Conservation (phyloP, 2,329 filamentous ascomycete species). For the Alternaria incomplexa region DNA sequence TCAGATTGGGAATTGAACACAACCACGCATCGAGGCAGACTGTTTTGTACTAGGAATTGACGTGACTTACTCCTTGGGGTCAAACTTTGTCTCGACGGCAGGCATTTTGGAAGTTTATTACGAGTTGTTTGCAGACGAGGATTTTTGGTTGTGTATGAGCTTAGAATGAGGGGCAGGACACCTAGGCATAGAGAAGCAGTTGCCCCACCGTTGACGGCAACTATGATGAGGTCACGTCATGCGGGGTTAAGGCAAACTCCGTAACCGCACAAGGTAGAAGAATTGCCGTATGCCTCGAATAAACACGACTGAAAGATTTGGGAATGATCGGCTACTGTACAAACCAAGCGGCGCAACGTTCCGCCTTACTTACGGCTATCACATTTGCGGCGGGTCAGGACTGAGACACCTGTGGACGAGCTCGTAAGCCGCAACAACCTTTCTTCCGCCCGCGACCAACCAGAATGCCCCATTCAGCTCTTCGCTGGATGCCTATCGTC, state of each 20-base stretch:
- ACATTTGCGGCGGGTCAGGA: background rate
- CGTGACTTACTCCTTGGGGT: slow-evolving; percentile 50
- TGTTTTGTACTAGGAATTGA: background rate
- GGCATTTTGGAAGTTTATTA: slow-evolving; percentile 30
- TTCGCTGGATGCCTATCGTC: background rate
- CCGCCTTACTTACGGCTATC: background rate
- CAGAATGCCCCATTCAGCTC: background rate
- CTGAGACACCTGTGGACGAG: background rate
- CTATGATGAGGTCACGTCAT: slow-evolving; percentile 12
- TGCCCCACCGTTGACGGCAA: background rate
- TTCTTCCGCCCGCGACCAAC: background rate
- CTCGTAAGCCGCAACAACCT: background rate
- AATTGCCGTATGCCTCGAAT: background rate
- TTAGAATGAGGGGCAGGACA: slow-evolving; percentile 19
- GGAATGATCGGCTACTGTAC: background rate
- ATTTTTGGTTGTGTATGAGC: background rate
- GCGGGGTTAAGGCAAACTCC: background rate
- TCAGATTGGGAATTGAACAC: background rate
- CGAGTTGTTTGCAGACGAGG: background rate
- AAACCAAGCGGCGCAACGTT: background rate
- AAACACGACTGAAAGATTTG: background rate
- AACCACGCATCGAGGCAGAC: background rate
- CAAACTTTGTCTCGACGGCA: slow-evolving; percentile 55
- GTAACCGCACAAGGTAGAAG: background rate
- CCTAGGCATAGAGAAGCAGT: background rate